Base-by-base conservation (phyloP, 208 protist genomes). In the Leishmania amazonensis region DNA sequence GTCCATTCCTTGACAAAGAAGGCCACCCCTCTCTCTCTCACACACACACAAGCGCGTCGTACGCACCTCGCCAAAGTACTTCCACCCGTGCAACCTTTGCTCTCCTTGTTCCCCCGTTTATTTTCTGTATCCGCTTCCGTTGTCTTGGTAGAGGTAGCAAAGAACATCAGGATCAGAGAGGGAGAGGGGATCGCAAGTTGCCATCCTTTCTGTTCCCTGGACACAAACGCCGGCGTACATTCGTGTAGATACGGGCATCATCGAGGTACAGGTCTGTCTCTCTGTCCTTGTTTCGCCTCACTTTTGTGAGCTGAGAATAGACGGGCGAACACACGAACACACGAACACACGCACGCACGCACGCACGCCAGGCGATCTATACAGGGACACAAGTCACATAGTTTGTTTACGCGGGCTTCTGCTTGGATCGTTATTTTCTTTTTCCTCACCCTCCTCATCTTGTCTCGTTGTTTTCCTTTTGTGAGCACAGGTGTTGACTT, bases 81-180 rank as follows among this genome's bases (percentile, higher is more conserved):
- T 78, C 45, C 15, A n/a, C 15, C 38, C 2, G 11, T 1, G 15
- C 24, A 15, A 35, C 45, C 35, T 49, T n/a, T 72, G 0, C 40
- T 19, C 67, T 73, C 76, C 31, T 54, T 67, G 21, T 53, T 76
- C 68, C 21, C n/a, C 31, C 31, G 40, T 67, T 75, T 40, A 68
- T 19, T 9, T 35, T 9, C 3, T 70, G 35, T 42, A 38, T 42
- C 38, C 31, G 4, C 24, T 45, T 70, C 38, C 11, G 8, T 40
- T 70, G 6, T 13, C 31, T 70, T 35, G 64, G 64, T 24, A 19
- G 35, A 17, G 64, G 64, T 70, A 24, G 64, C 9, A 8, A 21
- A 13, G 35, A 42, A 45, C 7, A 70, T 0, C 35, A 13, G n/a
- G 13, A 38, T 38, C 9, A 35, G 31, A 35, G 31, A 35, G 31